A percentile compares a stretch with the other conserved stretches of the same genome.
Conservation (phyloP, 441 rosid species). For the Euphorbia neoarborescens region DNA sequence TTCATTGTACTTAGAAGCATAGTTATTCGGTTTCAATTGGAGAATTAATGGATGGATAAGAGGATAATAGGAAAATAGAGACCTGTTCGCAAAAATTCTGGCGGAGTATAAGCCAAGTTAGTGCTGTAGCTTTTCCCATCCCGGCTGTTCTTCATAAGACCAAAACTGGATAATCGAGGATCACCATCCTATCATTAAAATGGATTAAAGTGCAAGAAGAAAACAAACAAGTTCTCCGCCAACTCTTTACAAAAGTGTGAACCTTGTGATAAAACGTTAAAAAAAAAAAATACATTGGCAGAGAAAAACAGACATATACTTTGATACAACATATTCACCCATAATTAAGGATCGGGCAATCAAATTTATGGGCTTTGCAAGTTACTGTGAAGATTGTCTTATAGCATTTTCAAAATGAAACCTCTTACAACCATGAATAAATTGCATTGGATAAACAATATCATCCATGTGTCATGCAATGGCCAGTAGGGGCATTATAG, state of each 20-base stretch:
- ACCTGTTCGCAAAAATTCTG: constrained; percentile 91
- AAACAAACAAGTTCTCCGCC: not conserved
- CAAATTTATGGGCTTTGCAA: not conserved
- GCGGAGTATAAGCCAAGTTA: constrained; percentile 92
- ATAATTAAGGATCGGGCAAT: not conserved
- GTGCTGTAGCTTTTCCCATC: constrained; percentile 96
- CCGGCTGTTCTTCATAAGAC: constrained; percentile 88
- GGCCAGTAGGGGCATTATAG: not conserved
- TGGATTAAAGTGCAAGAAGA: not conserved
- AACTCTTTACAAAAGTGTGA: not conserved
- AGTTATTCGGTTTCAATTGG: not conserved
- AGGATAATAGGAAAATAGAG: constrained; percentile 14
- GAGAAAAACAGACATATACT: not conserved
- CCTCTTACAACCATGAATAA: not conserved
- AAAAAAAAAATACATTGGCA: not conserved
- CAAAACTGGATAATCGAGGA: constrained; percentile 88
- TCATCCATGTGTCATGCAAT: not conserved
- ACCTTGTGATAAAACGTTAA: not conserved
- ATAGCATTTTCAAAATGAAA: not conserved
- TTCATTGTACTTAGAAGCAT: not conserved
- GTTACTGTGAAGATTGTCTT: not conserved
- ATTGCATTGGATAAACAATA: not conserved
- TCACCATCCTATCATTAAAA: constrained; percentile 57
- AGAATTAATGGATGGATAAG: not conserved
- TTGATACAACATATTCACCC: not conserved